These are phyloP conservation scores for Colletotrichum horii DNA, from an alignment of 2,329 filamentous ascomycete species.

Conservation along the genomic window DNA sequence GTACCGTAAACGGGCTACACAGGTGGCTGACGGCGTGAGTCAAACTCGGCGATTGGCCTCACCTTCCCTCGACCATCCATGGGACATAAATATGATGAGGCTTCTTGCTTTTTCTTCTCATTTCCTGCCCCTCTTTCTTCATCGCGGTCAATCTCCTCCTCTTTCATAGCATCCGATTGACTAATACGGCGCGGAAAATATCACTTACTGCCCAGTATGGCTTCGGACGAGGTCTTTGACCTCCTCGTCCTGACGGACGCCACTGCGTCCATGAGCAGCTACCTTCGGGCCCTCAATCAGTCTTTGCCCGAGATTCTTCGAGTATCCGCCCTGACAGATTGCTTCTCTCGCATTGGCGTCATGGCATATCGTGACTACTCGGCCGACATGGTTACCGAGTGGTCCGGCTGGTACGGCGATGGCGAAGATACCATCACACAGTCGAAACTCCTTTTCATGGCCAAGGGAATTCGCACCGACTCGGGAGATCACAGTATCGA, in stretches of 20 bases:
- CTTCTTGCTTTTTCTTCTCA: not conserved
- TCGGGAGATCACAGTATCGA: constrained; percentile 39
- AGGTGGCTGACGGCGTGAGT: not conserved
- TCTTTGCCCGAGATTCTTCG: constrained; percentile 57
- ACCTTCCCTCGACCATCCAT: not conserved
- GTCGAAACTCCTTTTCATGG: constrained; percentile 39
- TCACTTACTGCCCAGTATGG: not conserved
- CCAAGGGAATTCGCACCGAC: constrained; percentile 32
- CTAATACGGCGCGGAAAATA: not conserved
- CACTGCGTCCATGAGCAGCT: constrained; percentile 49
- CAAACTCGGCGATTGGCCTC: not conserved
- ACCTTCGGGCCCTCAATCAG: constrained; percentile 45
- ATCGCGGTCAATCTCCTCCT: not conserved
- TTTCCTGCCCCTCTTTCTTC: not conserved
- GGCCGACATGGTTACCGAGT: constrained; percentile 37
- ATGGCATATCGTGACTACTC: constrained; percentile 56
- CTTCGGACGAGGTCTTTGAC: constrained; percentile 37
- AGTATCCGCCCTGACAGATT: constrained; percentile 51
- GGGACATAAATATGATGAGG: not conserved
- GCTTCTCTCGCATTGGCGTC: constrained; percentile 55
- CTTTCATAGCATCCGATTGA: not conserved
- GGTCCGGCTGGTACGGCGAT: constrained; percentile 51
- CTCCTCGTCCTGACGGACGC: constrained; percentile 52
- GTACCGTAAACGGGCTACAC: not conserved
- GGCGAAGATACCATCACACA: constrained; percentile 29